Conservation (phyloP, 768 basidiomycete species). For the Tricholoma flavovirens region DNA sequence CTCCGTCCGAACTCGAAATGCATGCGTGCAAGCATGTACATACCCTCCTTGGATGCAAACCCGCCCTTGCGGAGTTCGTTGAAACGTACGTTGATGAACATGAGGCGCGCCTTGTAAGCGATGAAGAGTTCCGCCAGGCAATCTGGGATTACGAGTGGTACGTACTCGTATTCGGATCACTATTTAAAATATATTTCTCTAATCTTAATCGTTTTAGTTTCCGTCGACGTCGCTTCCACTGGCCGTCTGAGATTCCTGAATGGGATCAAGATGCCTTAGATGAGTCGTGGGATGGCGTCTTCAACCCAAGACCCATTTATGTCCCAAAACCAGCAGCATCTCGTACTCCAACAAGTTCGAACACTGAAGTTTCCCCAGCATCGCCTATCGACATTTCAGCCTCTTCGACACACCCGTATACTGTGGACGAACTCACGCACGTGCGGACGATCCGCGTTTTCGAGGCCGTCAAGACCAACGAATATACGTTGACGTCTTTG, state of each 20-base stretch:
- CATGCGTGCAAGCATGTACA: slow-evolving; percentile 69
- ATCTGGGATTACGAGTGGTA: slow-evolving; percentile 59
- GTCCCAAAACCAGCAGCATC: slow-evolving; percentile 14
- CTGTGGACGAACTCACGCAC: slow-evolving; percentile 38
- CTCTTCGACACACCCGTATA: slow-evolving; percentile 8
- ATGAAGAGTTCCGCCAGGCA: slow-evolving; percentile 32
- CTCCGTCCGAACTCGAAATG: slow-evolving; percentile 62
- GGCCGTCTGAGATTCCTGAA: slow-evolving; percentile 47
- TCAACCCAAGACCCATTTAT: slow-evolving; percentile 1
- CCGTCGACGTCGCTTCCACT: slow-evolving; percentile 61
- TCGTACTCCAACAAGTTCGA: slow-evolving; percentile 10
- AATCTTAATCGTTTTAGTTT: slow-evolving; percentile 39
- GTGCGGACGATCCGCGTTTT: slow-evolving; percentile 50
- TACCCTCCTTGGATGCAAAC: slow-evolving; percentile 54
- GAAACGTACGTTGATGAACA: slow-evolving; percentile 30
- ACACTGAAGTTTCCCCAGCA: slow-evolving; percentile 12
- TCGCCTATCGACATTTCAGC: slow-evolving; percentile 16
- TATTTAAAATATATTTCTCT: slow-evolving; percentile 6
- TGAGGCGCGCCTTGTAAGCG: slow-evolving; percentile 28
- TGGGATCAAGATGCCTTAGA: slow-evolving; percentile 19
- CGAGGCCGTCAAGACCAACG: slow-evolving; percentile 37
- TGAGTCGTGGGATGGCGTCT: slow-evolving; percentile 11
- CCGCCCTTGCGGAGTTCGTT: slow-evolving; percentile 51
- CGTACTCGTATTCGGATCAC: slow-evolving; percentile 15
- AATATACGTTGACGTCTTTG: slow-evolving; percentile 15